Evolutionary conservation across 495 filamentous ascomycete species (phyloP), one percentile per base, ranked within the genome.

Genomic region (Lophiostoma macrostomum): DNA sequence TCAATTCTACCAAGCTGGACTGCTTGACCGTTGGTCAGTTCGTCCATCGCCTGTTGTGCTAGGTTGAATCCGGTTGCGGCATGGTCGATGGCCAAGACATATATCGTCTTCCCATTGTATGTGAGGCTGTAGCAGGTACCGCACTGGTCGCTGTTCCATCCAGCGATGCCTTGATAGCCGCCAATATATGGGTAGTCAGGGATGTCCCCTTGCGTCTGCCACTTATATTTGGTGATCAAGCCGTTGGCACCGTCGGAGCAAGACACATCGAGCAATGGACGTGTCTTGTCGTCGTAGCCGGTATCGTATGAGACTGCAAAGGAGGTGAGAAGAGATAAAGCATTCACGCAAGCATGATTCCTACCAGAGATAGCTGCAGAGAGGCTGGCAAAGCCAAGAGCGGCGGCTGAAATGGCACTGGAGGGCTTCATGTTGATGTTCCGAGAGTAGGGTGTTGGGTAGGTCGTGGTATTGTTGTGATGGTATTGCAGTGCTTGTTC

Each of bases 51-150:
- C 24, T 60, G 52, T 39, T 82, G 65, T 3, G 74, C 82, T 42
- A 91, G 76, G 67, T 86, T 85, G 72, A 86, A 81, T 2, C 83
- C 84, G 18, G 51, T 16, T 0, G 56, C 71, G 8, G 80, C 74
- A 45, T 80, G 71, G 69, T 91, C 87, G 52, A 91, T 73, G 20
- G 80, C 87, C 10, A 80, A 71, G 7, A 91, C 68, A 61, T 82
- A 76, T 70, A 91, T 76, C 16, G 74, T 81, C 47, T 73, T 69
- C 58, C 78, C 75, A 19, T 73, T 67, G 66, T 78, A 91, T 12
- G 72, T 75, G 38, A 88, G 68, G 37, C 68, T 45, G 71, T 82
- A 91, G 76, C 87, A 91, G 8, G 77, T 78, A 47, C 87, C 86
- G 70, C 87, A 91, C 56, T 64, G 43, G 13, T 64, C 29, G 52